Conservation (phyloP, 106 monocot species). For the Allium sativum region DNA sequence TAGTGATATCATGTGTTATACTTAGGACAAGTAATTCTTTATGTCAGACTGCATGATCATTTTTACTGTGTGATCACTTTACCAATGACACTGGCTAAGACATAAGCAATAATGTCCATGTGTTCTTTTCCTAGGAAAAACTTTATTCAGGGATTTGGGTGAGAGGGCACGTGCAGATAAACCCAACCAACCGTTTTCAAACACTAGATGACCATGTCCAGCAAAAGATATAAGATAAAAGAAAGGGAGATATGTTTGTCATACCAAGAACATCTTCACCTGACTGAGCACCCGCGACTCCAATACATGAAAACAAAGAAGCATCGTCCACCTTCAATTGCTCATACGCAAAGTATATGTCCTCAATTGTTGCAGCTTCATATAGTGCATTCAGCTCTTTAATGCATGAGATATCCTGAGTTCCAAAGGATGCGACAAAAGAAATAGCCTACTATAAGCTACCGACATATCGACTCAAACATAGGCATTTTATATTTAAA, state of each 20-base stretch:
- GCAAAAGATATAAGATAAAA: background rate
- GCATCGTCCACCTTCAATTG: constrained; percentile 81
- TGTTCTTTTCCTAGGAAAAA: background rate
- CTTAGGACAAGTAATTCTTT: too few species aligned
- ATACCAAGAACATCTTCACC: constrained; percentile 60
- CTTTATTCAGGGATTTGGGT: background rate
- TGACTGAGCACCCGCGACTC: constrained; percentile 71
- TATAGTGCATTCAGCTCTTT: constrained; percentile 67
- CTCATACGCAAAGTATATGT: constrained; percentile 81
- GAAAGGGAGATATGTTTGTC: background rate
- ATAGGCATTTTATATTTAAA: background rate
- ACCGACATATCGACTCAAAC: too few species aligned
- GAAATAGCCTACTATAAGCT: background rate
- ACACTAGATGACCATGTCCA: background rate
- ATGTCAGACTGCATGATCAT: background rate
- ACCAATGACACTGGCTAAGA: background rate
- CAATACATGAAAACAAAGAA: constrained; percentile 90
- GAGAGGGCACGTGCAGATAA: background rate
- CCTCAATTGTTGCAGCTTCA: constrained; percentile 87
- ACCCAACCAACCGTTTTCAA: background rate
- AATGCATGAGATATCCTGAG: constrained; percentile 73
- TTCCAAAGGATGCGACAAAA: constrained; percentile 6
- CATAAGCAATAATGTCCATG: background rate
- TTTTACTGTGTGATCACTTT: background rate
- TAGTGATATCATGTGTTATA: too few species aligned